Evolutionary conservation across 1,139 yeast species (phyloP).

Genomic region (Ogataea hybrid): DNA sequence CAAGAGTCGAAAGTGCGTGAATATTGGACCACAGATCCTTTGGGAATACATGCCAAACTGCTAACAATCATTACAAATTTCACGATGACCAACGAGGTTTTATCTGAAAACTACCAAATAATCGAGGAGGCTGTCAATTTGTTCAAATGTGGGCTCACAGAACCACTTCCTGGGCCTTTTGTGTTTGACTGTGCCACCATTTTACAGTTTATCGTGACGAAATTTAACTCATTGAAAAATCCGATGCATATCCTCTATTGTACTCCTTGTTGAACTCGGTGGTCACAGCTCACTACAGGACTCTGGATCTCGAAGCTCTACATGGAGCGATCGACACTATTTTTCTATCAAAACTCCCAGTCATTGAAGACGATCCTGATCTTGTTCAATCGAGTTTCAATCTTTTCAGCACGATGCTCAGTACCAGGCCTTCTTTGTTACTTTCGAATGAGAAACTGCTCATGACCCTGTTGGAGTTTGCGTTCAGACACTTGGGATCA

Average conservation of each 20-base stretch:
- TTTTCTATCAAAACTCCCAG: conserved; percentile 35
- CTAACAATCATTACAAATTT: conserved; percentile 42
- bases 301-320: conserved; percentile 35
- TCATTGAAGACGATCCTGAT: conserved; percentile 51
- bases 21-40: conserved; percentile 45
- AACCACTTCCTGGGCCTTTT: conserved; percentile 56
- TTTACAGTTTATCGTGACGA: conserved; percentile 39
- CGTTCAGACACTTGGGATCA: conserved; percentile 45
- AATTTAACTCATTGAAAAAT: conserved; percentile 32
- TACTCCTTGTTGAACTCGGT: conserved; percentile 44
- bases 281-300: conserved; percentile 36
- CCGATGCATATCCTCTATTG: conserved; percentile 33
- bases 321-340: conserved; percentile 32
- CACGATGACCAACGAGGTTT: conserved; percentile 38
- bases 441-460: conserved; percentile 39
- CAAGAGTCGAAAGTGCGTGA: conserved; percentile 31
- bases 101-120: conserved; percentile 40
- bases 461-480: conserved; percentile 39
- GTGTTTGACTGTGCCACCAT: conserved; percentile 47
- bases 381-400: conserved; percentile 46
- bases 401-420: conserved; percentile 45
- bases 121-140: conserved; percentile 58
- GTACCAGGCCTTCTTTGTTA: conserved; percentile 49
- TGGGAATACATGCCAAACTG: conserved; percentile 40
- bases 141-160: conserved; percentile 55